Conservation (phyloP, 179 eudicot species). For the Pouteria campechiana region DNA sequence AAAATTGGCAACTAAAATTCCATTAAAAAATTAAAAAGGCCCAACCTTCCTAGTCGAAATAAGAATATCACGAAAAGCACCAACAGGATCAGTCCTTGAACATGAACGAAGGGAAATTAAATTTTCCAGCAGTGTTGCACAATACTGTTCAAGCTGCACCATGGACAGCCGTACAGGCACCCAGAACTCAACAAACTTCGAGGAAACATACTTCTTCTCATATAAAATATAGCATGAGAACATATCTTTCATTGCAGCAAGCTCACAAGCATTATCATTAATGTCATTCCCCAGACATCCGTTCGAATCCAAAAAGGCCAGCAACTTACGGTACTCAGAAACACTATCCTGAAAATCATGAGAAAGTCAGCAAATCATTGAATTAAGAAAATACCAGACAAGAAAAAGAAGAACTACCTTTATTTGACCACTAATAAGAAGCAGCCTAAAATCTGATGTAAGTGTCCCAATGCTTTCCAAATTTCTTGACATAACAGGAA, state of each 20-base stretch:
- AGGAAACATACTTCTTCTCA: conserved; percentile 21
- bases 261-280: conserved; percentile 12
- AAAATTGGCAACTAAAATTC: too few relatives aligned
- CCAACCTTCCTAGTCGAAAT: conserved; percentile 62
- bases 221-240: conserved; percentile 30
- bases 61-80: conserved; percentile 54
- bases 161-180: conserved; percentile 71
- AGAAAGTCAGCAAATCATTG: conserved; percentile 6
- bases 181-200: conserved; percentile 78
- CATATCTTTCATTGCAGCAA: conserved; percentile 34
- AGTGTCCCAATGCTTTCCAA: conserved; percentile 31
- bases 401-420: conserved; percentile 26
- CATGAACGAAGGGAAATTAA: conserved; percentile 35
- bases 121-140: conserved; percentile 47
- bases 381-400: neutral
- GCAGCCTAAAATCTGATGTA: conserved; percentile 32
- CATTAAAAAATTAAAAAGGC: neutral
- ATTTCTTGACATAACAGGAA: conserved; percentile 14
- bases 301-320: conserved; percentile 43
- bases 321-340: conserved; percentile 30
- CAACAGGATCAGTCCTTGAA: conserved; percentile 49
- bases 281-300: conserved; percentile 20
- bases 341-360: conserved; percentile 41
- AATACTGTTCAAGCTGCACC: conserved; percentile 92
- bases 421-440: conserved; percentile 39